phyloP scores from a whole-genome alignment of 306 rosid genomes.

The Styphnolobium japonicum region DNA sequence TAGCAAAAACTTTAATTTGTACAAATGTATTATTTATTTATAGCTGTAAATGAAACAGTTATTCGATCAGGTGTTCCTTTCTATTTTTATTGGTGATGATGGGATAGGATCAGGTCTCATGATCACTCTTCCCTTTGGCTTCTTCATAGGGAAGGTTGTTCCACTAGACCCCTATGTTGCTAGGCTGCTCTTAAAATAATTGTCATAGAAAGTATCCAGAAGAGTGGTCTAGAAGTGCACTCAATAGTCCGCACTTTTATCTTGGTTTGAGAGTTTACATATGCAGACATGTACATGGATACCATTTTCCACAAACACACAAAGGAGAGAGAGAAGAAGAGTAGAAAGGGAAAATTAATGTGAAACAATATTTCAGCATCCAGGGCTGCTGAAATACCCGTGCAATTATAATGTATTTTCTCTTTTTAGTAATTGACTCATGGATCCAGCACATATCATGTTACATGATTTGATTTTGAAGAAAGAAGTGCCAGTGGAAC shows the following conservation, averaged over 20 bases:
- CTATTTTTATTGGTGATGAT: background rate
- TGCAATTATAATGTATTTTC: background rate
- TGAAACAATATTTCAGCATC: background rate
- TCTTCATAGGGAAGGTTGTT: background rate
- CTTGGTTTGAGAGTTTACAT: background rate
- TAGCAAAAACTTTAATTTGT: background rate
- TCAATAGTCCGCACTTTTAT: background rate
- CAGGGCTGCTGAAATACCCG: background rate
- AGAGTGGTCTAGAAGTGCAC: background rate
- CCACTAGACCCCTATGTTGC: background rate
- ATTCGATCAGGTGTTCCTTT: constrained; percentile 1
- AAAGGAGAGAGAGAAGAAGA: background rate
- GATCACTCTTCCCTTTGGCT: constrained; percentile 4
- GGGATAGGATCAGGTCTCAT: background rate
- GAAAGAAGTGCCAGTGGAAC: background rate
- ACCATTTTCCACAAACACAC: background rate
- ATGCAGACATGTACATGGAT: background rate
- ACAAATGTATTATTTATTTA: background rate
- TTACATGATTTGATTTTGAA: constrained; percentile 7
- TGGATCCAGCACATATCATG: background rate
- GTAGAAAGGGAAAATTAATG: background rate
- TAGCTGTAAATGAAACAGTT: background rate
- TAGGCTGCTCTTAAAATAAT: background rate
- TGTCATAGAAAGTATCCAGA: constrained; percentile 1
- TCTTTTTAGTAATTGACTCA: background rate